Percentiles rank a stretch among this genome's conserved stretches.
These are phyloP conservation scores for Endogone sp. DNA, from an alignment of 192 early-diverging fungal genomes.

Conservation along the genomic window DNA sequence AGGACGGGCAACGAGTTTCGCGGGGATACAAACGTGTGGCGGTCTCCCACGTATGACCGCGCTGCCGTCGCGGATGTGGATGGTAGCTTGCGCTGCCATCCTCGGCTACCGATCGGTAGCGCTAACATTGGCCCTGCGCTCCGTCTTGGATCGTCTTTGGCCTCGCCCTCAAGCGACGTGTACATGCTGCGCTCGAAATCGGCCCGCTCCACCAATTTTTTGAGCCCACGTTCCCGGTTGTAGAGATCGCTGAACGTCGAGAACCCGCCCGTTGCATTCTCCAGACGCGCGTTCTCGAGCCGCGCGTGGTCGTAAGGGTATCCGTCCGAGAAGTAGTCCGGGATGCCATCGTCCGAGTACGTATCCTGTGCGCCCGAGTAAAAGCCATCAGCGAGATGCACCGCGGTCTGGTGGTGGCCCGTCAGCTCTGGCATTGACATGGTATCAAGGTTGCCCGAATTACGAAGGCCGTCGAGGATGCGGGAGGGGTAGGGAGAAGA, in stretches of 20 bases:
- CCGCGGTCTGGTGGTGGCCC: not conserved
- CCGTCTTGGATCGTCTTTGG: not conserved
- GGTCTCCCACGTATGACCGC: not conserved
- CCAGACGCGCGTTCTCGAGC: not conserved
- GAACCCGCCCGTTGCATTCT: not conserved
- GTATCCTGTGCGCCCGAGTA: not conserved
- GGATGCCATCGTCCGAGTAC: not conserved
- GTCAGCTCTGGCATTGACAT: not conserved
- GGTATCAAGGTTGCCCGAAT: not conserved
- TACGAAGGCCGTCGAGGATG: not conserved
- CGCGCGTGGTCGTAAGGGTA: not conserved
- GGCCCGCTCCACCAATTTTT: not conserved
- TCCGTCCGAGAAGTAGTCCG: not conserved
- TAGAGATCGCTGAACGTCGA: not conserved
- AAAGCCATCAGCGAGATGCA: not conserved
- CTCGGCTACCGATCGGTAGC: not conserved
- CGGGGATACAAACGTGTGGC: not conserved
- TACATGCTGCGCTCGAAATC: not conserved
- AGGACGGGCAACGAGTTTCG: not conserved
- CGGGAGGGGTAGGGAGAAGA: not conserved
- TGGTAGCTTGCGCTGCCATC: not conserved
- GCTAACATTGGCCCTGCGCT: not conserved
- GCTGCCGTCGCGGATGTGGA: not conserved
- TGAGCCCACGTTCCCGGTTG: not conserved
- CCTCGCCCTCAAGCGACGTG: not conserved